Evolutionary conservation across 139 green algal species (phyloP), one percentile per base, ranked within the genome.

Genomic region (Zygnema circumcarinatum): DNA sequence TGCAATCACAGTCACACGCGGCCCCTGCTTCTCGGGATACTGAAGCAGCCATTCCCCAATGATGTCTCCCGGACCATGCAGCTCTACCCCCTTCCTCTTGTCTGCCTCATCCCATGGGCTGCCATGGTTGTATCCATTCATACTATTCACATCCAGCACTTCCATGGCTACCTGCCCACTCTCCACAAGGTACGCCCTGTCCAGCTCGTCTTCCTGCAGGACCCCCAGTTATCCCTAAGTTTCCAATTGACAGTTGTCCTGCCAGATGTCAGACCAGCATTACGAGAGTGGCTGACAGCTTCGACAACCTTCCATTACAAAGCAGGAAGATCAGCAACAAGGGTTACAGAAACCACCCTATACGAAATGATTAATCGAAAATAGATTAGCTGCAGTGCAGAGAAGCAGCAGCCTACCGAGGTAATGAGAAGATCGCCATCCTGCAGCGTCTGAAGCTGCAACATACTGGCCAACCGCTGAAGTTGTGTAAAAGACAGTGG

Each of bases 401-500:
- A 62, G 47, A 62, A 62, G 47, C 47, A 62, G 47, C 7, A 62
- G 16, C 47, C 7, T 62, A 62, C 47, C 47, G 47, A 62, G 16
- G 47, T 62, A 16, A 62, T 62, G 25, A 54, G 41, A 40, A 82
- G 25, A 40, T 22, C 22, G 36, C n/a, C 90, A 33, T 83, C 76
- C 33, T 83, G 33, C 33, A 83, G 31, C 76, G 16, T 16, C 35
- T 52, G 36, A 40, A 11, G 69, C 69, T 78, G 33, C 11, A 39
- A 39, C 31, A 83, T 74, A 20, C 32, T 72, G 29, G 88, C 87
- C 42, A 91, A 74, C 22, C 42, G 39, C 42, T 94, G 85, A 35
- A 96, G 87, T 29, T 93, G 89, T 20, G 91, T 91, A 69, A 85
- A 39, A 16, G 47, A 83, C 29, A 91, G 42, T 20, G 62, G 42